Percentiles rank a stretch among this genome's conserved stretches.
Conservation (phyloP, 2,329 filamentous ascomycete species). For the Alternaria sp. region DNA sequence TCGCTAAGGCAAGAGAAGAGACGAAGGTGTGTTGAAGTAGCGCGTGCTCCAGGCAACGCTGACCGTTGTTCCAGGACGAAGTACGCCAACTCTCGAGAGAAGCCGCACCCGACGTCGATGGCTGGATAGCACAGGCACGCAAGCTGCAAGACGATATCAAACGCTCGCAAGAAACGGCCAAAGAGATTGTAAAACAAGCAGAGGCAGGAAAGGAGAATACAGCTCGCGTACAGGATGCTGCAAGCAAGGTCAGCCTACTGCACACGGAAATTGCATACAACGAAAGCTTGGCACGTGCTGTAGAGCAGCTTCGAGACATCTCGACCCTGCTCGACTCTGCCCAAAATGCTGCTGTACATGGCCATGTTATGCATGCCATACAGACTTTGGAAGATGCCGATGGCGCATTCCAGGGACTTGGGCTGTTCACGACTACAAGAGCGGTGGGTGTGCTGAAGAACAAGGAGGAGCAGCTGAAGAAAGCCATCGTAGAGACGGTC, state of each 20-base stretch:
- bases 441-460: conserved; percentile 70
- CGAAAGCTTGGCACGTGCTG: conserved; percentile 56
- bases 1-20: conserved; percentile 60
- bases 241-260: conserved; percentile 61
- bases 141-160: conserved; percentile 85
- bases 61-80: conserved; percentile 60
- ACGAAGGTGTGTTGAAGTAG: conserved; percentile 54
- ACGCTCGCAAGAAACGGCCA: conserved; percentile 77
- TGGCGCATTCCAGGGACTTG: conserved; percentile 64
- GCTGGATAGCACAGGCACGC: conserved; percentile 86
- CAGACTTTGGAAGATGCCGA: conserved; percentile 58
- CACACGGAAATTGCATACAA: conserved; percentile 67
- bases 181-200: conserved; percentile 79
- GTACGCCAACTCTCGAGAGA: conserved; percentile 79
- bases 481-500: conserved; percentile 70
- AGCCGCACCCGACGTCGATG: conserved; percentile 78
- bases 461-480: conserved; percentile 70
- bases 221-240: conserved; percentile 67
- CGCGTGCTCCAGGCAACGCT: not conserved
- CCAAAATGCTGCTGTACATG: conserved; percentile 53
- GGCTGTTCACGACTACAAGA: conserved; percentile 66
- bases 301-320: conserved; percentile 61
- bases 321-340: conserved; percentile 57
- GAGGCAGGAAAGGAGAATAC: conserved; percentile 71
- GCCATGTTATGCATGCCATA: conserved; percentile 56